Evolutionary conservation across 371 early-diverging fungal species (phyloP), one percentile per base, ranked within the genome.

Genomic region (Mortierella sp.): DNA sequence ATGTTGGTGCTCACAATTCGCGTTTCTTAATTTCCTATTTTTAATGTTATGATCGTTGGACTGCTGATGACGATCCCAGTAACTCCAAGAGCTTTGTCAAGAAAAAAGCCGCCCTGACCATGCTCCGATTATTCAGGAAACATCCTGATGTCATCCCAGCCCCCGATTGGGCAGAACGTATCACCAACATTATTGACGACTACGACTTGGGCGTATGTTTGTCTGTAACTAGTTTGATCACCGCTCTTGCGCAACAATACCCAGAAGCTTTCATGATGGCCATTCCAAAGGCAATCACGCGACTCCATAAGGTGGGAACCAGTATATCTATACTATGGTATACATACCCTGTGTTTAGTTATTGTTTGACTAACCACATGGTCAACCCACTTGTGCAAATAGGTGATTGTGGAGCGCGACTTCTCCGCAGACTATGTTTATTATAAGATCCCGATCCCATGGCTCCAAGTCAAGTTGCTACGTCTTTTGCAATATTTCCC

Each of bases 371-470:
- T 65, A 28, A 41, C 41, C 13, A 19, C 50, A 8, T 13, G 1
- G 66, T 38, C 55, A n/a, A 65, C 47, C 22, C 21, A 58, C 38
- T n/a, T 61, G 21, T 38, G 43, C 24, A 19, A 4, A 21, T 84
- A 94, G 94, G 89, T 98, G 74, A 87, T 97, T n/a, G 85, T 96
- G 32, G 95, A 96, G 36, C 88, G 91, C 62, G 96, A 96, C 57
- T 96, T 90, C 81, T 86, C 93, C 5, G 64, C 89, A 15, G 97
- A 97, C 72, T 96, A 98, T 79, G 88, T 96, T 24, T 99, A 99
- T 87, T 98, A 99, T 87, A 96, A 96, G 80, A 96, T 98, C 43
- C 97, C 98, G 0, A 94, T 93, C 43, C 99, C 99, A 58, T 99
- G 99, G 99, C 89, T 99, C 47, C 98, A 98, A 83, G 94, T 98